phyloP scores from a whole-genome alignment of 2,329 filamentous ascomycete species.

The Pseudogymnoascus sp. region DNA sequence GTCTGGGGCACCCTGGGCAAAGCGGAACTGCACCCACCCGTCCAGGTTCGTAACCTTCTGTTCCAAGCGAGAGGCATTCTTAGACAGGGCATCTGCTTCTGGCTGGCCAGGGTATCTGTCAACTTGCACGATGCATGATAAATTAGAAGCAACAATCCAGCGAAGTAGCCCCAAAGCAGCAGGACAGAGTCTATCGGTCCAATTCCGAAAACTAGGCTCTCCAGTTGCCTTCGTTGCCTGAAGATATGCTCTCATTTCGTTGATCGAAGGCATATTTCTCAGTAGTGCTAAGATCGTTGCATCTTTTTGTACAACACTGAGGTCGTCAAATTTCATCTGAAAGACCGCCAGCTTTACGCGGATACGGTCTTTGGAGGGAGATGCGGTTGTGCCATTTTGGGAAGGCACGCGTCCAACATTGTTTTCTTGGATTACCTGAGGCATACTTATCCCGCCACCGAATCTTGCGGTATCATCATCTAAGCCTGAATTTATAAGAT shows the following conservation, averaged over 20 bases:
- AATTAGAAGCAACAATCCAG: conserved; percentile 87
- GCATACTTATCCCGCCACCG: background rate
- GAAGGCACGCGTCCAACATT: background rate
- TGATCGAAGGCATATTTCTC: conserved; percentile 53
- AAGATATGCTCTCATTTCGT: conserved; percentile 48
- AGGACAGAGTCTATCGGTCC: conserved; percentile 54
- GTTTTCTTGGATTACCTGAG: background rate
- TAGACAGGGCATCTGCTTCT: conserved; percentile 17
- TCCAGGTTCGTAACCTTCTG: conserved; percentile 51
- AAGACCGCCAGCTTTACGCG: conserved; percentile 30
- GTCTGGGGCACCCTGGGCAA: conserved; percentile 81
- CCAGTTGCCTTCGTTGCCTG: conserved; percentile 22
- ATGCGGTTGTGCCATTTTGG: background rate
- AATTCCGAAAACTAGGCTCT: conserved; percentile 36
- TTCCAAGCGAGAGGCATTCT: conserved; percentile 22
- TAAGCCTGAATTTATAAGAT: background rate
- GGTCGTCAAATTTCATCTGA: conserved; percentile 49
- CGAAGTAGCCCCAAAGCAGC: conserved; percentile 63
- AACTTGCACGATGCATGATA: conserved; percentile 77
- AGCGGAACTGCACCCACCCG: conserved; percentile 72
- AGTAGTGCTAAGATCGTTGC: conserved; percentile 46
- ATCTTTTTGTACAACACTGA: conserved; percentile 40
- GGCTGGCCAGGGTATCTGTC: conserved; percentile 34
- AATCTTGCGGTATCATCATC: background rate
- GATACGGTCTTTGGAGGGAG: background rate